A percentile compares a stretch with the other conserved stretches of the same genome.
Conservation (phyloP, 2,329 filamentous ascomycete genomes). For the Fusarium cyanostomum region DNA sequence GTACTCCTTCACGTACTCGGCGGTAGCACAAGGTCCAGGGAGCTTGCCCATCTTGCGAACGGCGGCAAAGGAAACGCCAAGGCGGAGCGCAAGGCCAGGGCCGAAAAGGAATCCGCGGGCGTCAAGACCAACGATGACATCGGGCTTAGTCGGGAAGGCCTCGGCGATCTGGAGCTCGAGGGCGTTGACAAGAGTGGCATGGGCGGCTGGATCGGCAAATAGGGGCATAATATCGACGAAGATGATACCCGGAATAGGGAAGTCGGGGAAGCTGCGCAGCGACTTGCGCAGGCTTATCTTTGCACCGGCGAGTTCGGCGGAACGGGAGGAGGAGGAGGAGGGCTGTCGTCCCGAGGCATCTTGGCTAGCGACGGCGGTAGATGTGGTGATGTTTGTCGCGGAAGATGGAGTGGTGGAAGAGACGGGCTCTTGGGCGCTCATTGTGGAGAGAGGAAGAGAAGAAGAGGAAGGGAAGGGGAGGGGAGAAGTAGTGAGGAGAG, state of each 20-base stretch:
- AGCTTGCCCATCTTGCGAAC: conserved; percentile 97
- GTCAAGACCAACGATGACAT: conserved; percentile 93
- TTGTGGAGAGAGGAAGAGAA: conserved; percentile 47
- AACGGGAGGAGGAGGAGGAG: conserved; percentile 68
- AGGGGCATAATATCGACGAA: conserved; percentile 99
- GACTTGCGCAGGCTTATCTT: conserved; percentile 76
- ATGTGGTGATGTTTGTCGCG: conserved; percentile 43
- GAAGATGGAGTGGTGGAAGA: conserved; percentile 40
- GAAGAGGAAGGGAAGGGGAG: conserved; percentile 39
- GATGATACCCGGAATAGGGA: conserved; percentile 89
- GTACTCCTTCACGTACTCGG: conserved; percentile 94
- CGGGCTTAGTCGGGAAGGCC: conserved; percentile 73
- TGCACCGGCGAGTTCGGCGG: conserved; percentile 73
- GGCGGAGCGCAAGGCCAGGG: conserved; percentile 82
- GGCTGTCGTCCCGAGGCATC: conserved; percentile 72
- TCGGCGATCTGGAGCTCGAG: conserved; percentile 83
- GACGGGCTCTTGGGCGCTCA: conserved; percentile 44
- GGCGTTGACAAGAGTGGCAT: conserved; percentile 80
- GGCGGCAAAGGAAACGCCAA: conserved; percentile 89
- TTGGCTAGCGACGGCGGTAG: conserved; percentile 50
- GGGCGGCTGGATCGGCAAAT: conserved; percentile 80
- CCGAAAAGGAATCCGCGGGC: conserved; percentile 96
- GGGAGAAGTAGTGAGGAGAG: conserved; percentile 40
- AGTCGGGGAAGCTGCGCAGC: conserved; percentile 89
- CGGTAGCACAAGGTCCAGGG: conserved; percentile 86